A percentile compares a stretch with the other conserved stretches of the same genome.
These are phyloP conservation scores for Cryomyces antarcticus DNA, from an alignment of 495 filamentous ascomycete species.

Conservation along the genomic window DNA sequence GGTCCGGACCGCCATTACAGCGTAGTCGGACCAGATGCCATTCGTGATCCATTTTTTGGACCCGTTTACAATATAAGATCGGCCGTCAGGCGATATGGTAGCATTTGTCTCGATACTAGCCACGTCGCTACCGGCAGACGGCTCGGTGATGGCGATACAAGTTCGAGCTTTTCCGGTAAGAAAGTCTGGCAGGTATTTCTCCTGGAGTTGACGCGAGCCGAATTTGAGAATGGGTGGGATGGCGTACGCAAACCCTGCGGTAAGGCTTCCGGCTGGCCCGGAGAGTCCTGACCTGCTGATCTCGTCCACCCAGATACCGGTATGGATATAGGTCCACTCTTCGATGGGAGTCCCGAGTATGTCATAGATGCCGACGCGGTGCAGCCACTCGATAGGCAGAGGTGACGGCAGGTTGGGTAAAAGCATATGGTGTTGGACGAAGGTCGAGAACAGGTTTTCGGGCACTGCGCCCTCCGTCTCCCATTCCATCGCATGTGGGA, in stretches of 20 bases:
- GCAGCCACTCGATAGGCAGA: background rate
- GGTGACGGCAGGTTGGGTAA: constrained; percentile 3
- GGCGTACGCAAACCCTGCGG: background rate
- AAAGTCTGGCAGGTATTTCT: constrained; percentile 11
- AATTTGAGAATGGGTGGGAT: constrained; percentile 3
- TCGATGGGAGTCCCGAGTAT: background rate
- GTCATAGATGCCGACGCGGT: background rate
- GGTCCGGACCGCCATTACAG: constrained; percentile 16
- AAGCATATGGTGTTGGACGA: constrained; percentile 22
- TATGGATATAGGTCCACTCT: background rate
- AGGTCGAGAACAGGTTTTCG: constrained; percentile 1
- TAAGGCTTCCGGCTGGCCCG: background rate
- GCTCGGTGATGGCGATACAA: constrained; percentile 15
- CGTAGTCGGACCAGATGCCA: constrained; percentile 14
- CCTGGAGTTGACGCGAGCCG: constrained; percentile 13
- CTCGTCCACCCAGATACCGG: background rate
- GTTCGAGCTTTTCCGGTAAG: constrained; percentile 16
- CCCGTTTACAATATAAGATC: constrained; percentile 14
- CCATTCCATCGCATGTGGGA: constrained; percentile 1
- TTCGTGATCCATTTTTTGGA: constrained; percentile 18
- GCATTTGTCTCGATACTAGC: constrained; percentile 12
- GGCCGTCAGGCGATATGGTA: constrained; percentile 10
- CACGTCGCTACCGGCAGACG: constrained; percentile 13
- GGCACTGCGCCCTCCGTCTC: background rate
- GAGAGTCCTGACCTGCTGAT: background rate